Percentiles rank a stretch among this genome's conserved stretches.
Evolutionary conservation across 441 rosid genomes (phyloP).

Genomic region (Pelargonium hybrid): DNA sequence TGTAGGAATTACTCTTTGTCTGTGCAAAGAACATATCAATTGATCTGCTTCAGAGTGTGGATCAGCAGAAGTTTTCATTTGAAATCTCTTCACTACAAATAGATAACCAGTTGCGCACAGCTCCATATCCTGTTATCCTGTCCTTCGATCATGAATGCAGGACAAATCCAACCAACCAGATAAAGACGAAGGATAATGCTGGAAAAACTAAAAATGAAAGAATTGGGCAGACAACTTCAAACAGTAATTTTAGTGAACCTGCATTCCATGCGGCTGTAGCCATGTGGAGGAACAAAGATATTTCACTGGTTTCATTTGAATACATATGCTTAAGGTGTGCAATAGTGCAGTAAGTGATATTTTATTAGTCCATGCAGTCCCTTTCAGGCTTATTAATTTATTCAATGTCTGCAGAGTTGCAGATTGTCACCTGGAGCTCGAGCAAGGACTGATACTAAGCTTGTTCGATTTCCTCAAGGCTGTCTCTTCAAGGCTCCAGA

Average conservation of each 20-base stretch:
- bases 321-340: constrained; percentile 7
- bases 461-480: constrained; percentile 60
- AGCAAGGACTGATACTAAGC: constrained; percentile 65
- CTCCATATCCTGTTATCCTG: constrained; percentile 79
- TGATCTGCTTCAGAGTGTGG: constrained; percentile 64
- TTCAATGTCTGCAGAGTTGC: constrained; percentile 52
- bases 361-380: background rate
- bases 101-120: constrained; percentile 63
- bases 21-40: constrained; percentile 60
- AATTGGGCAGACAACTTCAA: constrained; percentile 29
- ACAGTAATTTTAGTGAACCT: constrained; percentile 35
- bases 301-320: constrained; percentile 24
- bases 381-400: constrained; percentile 20
- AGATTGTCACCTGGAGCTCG: constrained; percentile 79
- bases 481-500: constrained; percentile 53
- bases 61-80: constrained; percentile 70
- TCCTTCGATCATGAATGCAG: constrained; percentile 58
- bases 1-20: constrained; percentile 83
- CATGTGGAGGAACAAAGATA: constrained; percentile 85
- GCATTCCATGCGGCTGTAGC: constrained; percentile 49
- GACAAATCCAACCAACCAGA: constrained; percentile 32
- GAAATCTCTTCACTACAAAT: constrained; percentile 69
- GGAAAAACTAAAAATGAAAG: constrained; percentile 30
- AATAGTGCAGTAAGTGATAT: background rate
- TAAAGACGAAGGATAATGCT: constrained; percentile 36